phyloP scores from a whole-genome alignment of 2,329 filamentous ascomycete genomes.

The Neofusicoccum laricinum region DNA sequence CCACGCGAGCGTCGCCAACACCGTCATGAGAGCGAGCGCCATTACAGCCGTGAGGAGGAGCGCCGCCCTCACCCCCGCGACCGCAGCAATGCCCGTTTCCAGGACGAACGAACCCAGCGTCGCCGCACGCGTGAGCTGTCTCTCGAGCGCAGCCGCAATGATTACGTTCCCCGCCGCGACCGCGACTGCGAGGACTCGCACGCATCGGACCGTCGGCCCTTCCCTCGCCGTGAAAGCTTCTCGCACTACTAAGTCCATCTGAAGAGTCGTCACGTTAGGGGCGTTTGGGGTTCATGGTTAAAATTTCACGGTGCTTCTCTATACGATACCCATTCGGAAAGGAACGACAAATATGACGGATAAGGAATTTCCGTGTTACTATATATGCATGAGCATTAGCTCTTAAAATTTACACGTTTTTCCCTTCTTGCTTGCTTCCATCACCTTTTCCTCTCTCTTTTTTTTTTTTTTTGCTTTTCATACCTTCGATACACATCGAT shows the following conservation, averaged over 20 bases:
- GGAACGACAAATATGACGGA: background rate
- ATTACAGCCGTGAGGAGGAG: background rate
- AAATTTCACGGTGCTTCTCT: background rate
- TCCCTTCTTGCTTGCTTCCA: too few species aligned
- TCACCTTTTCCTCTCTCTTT: too few species aligned
- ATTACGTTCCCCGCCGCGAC: background rate
- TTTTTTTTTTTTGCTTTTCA: too few species aligned
- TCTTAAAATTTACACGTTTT: too few species aligned
- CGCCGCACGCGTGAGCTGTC: background rate
- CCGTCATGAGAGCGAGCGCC: background rate
- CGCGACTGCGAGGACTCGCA: background rate
- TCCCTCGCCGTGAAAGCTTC: background rate
- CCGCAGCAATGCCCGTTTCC: background rate
- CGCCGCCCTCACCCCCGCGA: background rate
- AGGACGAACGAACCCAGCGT: background rate
- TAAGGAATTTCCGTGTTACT: too few species aligned
- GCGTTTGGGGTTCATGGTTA: background rate
- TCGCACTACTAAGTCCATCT: background rate
- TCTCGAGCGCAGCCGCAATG: too few species aligned
- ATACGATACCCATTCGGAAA: background rate
- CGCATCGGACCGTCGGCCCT: background rate
- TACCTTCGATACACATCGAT: too few species aligned
- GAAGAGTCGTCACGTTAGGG: background rate
- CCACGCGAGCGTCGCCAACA: background rate
- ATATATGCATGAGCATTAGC: too few species aligned